Percentiles rank a stretch among this genome's conserved stretches.
Evolutionary conservation across 345 rosid species (phyloP).

Genomic region (Turnera subulata): DNA sequence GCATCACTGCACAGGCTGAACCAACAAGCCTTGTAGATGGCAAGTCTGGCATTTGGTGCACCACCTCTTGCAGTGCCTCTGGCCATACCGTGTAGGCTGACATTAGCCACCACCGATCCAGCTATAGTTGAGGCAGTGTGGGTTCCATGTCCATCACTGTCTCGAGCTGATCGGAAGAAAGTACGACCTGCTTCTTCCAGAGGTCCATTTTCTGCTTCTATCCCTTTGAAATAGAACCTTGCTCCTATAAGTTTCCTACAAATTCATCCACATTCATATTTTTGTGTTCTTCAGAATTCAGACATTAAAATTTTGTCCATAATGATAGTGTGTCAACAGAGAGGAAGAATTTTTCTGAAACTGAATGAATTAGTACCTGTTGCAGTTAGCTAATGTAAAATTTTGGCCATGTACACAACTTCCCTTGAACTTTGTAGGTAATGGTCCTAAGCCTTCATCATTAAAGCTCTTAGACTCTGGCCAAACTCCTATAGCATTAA

Average conservation of each 20-base stretch:
- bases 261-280: not conserved
- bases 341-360: not conserved
- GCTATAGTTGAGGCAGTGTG: conserved; percentile 16
- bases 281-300: not conserved
- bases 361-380: conserved; percentile 20
- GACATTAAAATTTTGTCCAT: too few relatives aligned
- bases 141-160: conserved; percentile 11
- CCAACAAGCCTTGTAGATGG: conserved; percentile 15
- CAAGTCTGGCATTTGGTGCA: conserved; percentile 5
- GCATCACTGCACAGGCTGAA: not conserved
- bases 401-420: conserved; percentile 37
- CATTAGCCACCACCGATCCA: not conserved
- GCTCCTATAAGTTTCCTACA: conserved; percentile 16
- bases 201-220: not conserved
- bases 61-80: conserved; percentile 13
- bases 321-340: not conserved
- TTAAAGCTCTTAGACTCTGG: conserved; percentile 46
- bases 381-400: conserved; percentile 35
- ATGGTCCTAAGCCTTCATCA: conserved; percentile 35
- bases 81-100: conserved; percentile 6
- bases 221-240: conserved; percentile 1
- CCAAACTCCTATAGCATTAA: conserved; percentile 35
- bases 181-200: not conserved
- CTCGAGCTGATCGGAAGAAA: conserved; percentile 4
- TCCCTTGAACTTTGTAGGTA: conserved; percentile 46